Evolutionary conservation across 805 yeast species (phyloP), one percentile per base, ranked within the genome.

Genomic region (Zygosaccharomyces bailii): DNA sequence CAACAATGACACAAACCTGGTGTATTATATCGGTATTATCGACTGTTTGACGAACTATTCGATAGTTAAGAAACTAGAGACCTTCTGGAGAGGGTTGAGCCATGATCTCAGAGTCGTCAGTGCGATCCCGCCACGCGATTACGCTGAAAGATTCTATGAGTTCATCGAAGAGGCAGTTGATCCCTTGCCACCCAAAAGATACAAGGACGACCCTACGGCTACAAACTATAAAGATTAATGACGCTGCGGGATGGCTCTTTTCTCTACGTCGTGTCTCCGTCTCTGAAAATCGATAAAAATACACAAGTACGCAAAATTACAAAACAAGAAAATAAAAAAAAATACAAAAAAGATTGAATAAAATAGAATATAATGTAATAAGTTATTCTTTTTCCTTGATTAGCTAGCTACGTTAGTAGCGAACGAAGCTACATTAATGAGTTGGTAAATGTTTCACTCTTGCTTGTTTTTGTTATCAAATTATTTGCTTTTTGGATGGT

Each of bases 1-100:
- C 34, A 53, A 63, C 58, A 73, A 78, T 37, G 86, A 87, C 18
- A 58, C 78, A 27, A 72, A 78, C 23, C 77, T 83, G 43, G 77
- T 91, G 5, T 93, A 93, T 66, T 93, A 90, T 58, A 69, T 93
- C 55, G 99, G 99, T 6, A 83, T 93, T 30, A 93, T 93, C 51
- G 99, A 93, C 61, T 91, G 96, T 66, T 71, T 93, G 53, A 93
- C 99, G 0, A 79, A 79, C 51, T 87, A 87, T 56, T 80, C 86
- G 0, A 65, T 82, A 17, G 68, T 80, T 52, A 93, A 93, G 62
- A 75, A 77, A 51, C 63, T 89, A 36, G 99, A 93, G 60, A 91
- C 98, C 0, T 78, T 86, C 50, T 84, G 89, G 81, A 77, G 96
- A 61, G 74, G 86, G 11, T 55, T 93, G 19, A 76, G 77, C 29